These are phyloP conservation scores for Chrysoporthe austroafricana DNA, from an alignment of 2,329 filamentous ascomycete species.

Conservation along the genomic window DNA sequence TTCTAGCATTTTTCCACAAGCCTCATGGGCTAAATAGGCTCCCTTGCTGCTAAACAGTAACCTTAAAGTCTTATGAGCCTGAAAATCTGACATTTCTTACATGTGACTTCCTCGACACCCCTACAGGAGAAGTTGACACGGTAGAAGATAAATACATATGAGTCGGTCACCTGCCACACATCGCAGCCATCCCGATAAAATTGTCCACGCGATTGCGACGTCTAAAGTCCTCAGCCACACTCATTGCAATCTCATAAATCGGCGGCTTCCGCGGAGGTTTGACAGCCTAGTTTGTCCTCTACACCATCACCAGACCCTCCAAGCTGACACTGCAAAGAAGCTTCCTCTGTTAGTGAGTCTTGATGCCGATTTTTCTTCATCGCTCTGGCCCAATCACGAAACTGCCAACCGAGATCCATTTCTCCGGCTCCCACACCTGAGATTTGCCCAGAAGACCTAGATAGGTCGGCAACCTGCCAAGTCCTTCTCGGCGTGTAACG, in stretches of 20 bases:
- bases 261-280: background rate
- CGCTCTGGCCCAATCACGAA: background rate
- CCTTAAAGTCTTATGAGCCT: background rate
- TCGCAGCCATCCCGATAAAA: background rate
- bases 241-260: background rate
- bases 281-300: background rate
- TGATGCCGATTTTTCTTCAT: background rate
- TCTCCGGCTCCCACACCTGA: slow-evolving; percentile 6
- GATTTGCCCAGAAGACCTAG: background rate
- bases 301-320: background rate
- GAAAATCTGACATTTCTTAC: background rate
- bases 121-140: background rate
- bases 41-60: background rate
- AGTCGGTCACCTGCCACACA: slow-evolving; percentile 4
- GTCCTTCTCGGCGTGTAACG: background rate
- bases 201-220: background rate
- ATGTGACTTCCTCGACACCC: background rate
- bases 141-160: background rate
- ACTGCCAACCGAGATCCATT: background rate
- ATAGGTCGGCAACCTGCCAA: background rate
- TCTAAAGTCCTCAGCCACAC: background rate
- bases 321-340: background rate
- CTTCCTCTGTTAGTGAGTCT: background rate
- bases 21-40: background rate
- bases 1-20: background rate